Base-by-base conservation (phyloP, 78 protist species). In the Monosiga brevicollis region DNA sequence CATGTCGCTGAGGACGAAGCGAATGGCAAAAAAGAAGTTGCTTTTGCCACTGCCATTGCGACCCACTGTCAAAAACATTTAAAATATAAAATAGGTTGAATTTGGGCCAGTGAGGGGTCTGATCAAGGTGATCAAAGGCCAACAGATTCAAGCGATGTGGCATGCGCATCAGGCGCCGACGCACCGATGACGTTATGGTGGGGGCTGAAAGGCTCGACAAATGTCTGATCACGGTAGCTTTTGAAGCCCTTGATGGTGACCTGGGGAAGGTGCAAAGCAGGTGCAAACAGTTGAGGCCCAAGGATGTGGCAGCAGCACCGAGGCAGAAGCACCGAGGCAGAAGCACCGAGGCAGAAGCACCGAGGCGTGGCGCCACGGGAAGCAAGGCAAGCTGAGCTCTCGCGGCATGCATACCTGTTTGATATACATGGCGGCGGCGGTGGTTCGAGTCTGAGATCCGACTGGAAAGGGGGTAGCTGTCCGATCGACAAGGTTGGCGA, bases 1-100 rank as follows among this genome's bases (percentile, higher is more conserved):
- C 75, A 25, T 29, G 22, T 92, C 94, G 71, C 94, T 78, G 25
- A 96, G 87, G 2, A 95, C 95, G 43, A 96, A 95, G 29, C 92
- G 84, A n/a, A 96, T 83, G 40, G 97, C 70, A 55, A 40, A 37
- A 82, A 94, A 91, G 71, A 94, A 88, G 87, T 91, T 94, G 83
- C 86, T 79, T 79, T 94, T 94, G 49, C 96, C 97, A 6, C 81
- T 25, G 1, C 93, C 96, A 73, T 91, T 95, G 43, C 86, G 76
- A 32, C 93, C 94, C 35, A 92, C 99, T 75, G 79, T 75, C 23
- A 39, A 35, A 3, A 36, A 39, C 70, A 76, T 1, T 0, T 22
- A 76, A 34, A 42, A 42, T 26, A 22, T 15, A 3, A 26, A 76
- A 25, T 26, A 70, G 74, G 74, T n/a, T n/a, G n/a, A n/a, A n/a